Evolutionary conservation across 805 yeast species (phyloP).

Genomic region (Candida multigemmis): DNA sequence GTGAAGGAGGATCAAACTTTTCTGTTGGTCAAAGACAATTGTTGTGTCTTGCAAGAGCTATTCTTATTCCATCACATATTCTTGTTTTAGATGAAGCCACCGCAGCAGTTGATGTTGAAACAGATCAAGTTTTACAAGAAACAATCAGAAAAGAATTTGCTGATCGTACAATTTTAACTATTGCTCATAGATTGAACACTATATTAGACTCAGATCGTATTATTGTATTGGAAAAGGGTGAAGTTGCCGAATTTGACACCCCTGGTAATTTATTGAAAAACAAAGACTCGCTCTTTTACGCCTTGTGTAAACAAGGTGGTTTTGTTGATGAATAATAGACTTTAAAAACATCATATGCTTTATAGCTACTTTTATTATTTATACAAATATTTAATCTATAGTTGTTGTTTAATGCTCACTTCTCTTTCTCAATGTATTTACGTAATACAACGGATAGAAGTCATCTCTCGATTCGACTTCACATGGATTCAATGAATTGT

Average conservation of each 20-base stretch:
- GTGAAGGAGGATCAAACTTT: constrained; percentile 39
- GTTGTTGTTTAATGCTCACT: constrained; percentile 42
- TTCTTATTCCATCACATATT: constrained; percentile 49
- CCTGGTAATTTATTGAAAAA: constrained; percentile 60
- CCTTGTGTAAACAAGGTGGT: constrained; percentile 80
- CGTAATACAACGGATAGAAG: constrained; percentile 40
- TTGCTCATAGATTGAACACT: constrained; percentile 79
- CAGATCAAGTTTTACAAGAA: constrained; percentile 68
- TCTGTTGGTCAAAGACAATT: constrained; percentile 47
- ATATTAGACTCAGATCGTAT: constrained; percentile 75
- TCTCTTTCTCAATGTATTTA: constrained; percentile 47
- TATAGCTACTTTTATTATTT: background rate
- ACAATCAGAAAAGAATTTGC: constrained; percentile 70
- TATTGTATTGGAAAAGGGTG: constrained; percentile 67
- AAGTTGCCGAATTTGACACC: constrained; percentile 67
- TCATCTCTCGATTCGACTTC: constrained; percentile 26
- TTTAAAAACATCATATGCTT: too few species aligned
- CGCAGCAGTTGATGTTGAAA: constrained; percentile 82
- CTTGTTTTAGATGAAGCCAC: constrained; percentile 80
- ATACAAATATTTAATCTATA: constrained; percentile 1
- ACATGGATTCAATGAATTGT: constrained; percentile 18
- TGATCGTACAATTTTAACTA: constrained; percentile 71
- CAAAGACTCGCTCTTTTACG: constrained; percentile 63
- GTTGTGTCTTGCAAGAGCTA: constrained; percentile 75
- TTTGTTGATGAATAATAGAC: constrained; percentile 24